Conservation (phyloP, 345 rosid species). For the Corchorus olitorius region DNA sequence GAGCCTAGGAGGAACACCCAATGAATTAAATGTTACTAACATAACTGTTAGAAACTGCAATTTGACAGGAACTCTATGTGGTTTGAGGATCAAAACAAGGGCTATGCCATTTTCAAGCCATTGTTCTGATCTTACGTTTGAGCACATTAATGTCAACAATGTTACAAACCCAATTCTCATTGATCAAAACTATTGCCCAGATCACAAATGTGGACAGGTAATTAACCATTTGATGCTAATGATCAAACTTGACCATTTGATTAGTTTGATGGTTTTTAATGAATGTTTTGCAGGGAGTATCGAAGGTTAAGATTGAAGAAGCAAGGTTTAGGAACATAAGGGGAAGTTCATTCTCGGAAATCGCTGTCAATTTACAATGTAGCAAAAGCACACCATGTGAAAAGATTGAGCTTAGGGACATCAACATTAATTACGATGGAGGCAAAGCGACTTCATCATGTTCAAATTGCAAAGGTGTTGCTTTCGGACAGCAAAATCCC, state of each 20-base stretch:
- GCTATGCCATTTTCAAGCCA: constrained; percentile 17
- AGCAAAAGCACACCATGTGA: constrained; percentile 28
- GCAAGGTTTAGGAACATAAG: constrained; percentile 22
- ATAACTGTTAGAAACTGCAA: constrained; percentile 21
- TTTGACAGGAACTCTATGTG: constrained; percentile 29
- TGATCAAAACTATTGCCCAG: constrained; percentile 43
- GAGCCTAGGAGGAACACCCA: constrained; percentile 30
- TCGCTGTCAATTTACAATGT: constrained; percentile 27
- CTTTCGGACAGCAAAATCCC: constrained; percentile 25
- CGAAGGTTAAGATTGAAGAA: constrained; percentile 20
- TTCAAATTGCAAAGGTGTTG: constrained; percentile 23
- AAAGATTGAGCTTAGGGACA: constrained; percentile 22
- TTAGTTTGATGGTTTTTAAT: background rate
- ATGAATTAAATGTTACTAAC: constrained; percentile 21
- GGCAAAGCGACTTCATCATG: constrained; percentile 10
- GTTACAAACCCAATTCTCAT: constrained; percentile 38
- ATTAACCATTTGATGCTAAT: background rate
- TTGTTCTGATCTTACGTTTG: constrained; percentile 15
- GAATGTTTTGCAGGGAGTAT: background rate
- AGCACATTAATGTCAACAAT: constrained; percentile 20
- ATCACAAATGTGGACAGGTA: constrained; percentile 16
- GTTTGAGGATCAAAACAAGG: constrained; percentile 42
- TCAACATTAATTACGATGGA: constrained; percentile 14
- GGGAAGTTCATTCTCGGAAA: constrained; percentile 20
- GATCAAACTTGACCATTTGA: background rate